These are phyloP conservation scores for Pelargonium exstipulatum DNA, from an alignment of 441 rosid species.

Conservation along the genomic window DNA sequence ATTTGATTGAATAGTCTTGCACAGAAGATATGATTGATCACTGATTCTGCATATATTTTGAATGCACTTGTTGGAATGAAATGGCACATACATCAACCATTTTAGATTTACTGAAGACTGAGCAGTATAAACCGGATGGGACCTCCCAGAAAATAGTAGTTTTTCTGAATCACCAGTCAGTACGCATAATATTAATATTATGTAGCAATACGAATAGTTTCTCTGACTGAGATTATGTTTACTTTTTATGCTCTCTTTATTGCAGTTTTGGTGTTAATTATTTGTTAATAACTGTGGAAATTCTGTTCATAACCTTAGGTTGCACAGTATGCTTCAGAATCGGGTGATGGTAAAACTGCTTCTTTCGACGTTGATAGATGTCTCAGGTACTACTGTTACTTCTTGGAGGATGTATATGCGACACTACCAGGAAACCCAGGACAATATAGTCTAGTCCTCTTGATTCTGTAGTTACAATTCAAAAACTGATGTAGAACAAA, in stretches of 20 bases:
- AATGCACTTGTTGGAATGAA: background rate
- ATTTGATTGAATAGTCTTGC: background rate
- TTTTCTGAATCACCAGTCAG: too few species aligned
- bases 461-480: background rate
- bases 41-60: background rate
- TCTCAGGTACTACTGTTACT: conserved; percentile 45
- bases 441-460: background rate
- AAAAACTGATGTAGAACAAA: background rate
- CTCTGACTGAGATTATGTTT: background rate
- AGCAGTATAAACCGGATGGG: background rate
- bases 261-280: conserved; percentile 37
- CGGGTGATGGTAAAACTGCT: conserved; percentile 59
- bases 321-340: conserved; percentile 82
- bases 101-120: background rate
- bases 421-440: too few species aligned
- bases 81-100: background rate
- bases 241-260: conserved; percentile 27
- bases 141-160: too few species aligned
- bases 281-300: conserved; percentile 37
- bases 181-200: too few species aligned
- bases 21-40: background rate
- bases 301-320: conserved; percentile 52
- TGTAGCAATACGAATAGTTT: background rate
- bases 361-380: conserved; percentile 55
- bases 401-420: background rate